Conservation (phyloP, 768 basidiomycete genomes). For the Pleurotus pulmonarius region DNA sequence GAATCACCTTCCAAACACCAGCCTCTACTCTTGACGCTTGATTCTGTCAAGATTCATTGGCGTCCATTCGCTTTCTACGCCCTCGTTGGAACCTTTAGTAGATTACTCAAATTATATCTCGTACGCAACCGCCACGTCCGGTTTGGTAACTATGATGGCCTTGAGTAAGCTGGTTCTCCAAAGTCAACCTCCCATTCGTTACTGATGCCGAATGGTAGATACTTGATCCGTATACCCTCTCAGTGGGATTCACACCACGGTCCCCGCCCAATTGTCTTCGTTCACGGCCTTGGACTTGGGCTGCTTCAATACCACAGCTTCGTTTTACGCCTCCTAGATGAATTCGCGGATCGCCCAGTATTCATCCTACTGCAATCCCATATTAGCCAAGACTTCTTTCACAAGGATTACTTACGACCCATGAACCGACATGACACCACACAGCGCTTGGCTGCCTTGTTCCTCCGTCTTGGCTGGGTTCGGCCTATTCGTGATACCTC, state of each 20-base stretch:
- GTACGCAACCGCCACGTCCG: slow-evolving; percentile 35
- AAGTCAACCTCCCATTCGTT: background rate
- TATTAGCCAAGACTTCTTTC: slow-evolving; percentile 83
- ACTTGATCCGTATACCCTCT: slow-evolving; percentile 67
- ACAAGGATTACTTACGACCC: slow-evolving; percentile 68
- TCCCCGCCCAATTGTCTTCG: slow-evolving; percentile 71
- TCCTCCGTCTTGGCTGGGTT: slow-evolving; percentile 66
- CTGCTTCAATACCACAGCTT: slow-evolving; percentile 66
- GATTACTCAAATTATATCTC: slow-evolving; percentile 41
- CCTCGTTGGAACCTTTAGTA: slow-evolving; percentile 45
- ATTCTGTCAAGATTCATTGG: slow-evolving; percentile 64
- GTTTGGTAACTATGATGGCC: slow-evolving; percentile 48
- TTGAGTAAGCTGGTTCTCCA: slow-evolving; percentile 53
- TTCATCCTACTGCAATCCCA: slow-evolving; percentile 79
- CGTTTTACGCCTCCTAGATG: slow-evolving; percentile 52
- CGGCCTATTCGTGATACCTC: slow-evolving; percentile 18
- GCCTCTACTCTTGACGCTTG: slow-evolving; percentile 72
- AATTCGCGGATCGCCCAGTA: slow-evolving; percentile 65
- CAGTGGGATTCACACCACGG: slow-evolving; percentile 58
- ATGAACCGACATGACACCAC: slow-evolving; percentile 61
- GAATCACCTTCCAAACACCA: slow-evolving; percentile 48
- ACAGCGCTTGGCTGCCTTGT: slow-evolving; percentile 48
- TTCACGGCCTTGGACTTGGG: slow-evolving; percentile 89
- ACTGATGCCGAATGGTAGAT: slow-evolving; percentile 37
- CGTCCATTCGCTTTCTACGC: slow-evolving; percentile 70